Conservation (phyloP, 306 rosid species). For the Amphicarpaea edgeworthii region DNA sequence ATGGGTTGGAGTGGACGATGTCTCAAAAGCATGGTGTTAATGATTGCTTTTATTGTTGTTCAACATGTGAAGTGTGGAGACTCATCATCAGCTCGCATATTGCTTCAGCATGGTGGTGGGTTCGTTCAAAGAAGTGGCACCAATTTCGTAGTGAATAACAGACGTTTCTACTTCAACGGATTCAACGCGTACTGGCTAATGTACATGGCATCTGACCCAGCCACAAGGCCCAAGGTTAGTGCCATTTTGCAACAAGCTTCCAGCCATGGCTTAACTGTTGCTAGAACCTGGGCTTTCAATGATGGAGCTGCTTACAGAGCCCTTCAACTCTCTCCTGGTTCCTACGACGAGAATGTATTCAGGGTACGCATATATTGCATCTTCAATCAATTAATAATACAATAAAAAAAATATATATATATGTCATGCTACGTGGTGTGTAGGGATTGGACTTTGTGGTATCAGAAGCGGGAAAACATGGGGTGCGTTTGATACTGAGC, state of each 20-base stretch:
- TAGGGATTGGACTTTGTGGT: conserved; percentile 55
- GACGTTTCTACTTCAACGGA: conserved; percentile 55
- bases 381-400: too few species aligned
- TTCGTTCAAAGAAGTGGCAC: conserved; percentile 54
- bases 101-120: neutral
- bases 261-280: conserved; percentile 41
- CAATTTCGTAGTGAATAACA: conserved; percentile 48
- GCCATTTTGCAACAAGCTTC: conserved; percentile 47
- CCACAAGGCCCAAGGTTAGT: conserved; percentile 55
- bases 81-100: neutral
- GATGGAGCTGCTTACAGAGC: conserved; percentile 44
- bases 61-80: conserved; percentile 15
- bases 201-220: conserved; percentile 62
- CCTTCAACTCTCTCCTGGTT: conserved; percentile 53
- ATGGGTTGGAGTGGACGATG: conserved; percentile 31
- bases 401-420: too few species aligned
- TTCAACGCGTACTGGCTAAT: conserved; percentile 72
- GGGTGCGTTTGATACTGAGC: conserved; percentile 48
- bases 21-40: conserved; percentile 1
- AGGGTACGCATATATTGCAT: conserved; percentile 16
- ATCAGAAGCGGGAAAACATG: conserved; percentile 52
- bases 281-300: conserved; percentile 56
- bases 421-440: too few species aligned
- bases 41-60: conserved; percentile 23
- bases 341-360: conserved; percentile 47